Evolutionary conservation across 805 yeast genomes (phyloP).

Genomic region (Candida pseudoglaebosa): DNA sequence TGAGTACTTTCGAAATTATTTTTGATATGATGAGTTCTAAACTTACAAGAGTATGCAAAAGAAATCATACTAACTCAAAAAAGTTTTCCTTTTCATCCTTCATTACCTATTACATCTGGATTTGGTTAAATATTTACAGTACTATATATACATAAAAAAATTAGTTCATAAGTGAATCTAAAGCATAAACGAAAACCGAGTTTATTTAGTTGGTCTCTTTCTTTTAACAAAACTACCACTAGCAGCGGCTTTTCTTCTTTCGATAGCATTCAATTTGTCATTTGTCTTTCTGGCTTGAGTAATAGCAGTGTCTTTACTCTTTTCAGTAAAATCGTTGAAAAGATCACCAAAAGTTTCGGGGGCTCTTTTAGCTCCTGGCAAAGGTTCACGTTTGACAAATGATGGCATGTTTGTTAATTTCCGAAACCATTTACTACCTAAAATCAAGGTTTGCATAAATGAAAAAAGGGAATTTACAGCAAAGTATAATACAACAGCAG

Average conservation of each 20-base stretch:
- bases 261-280: constrained; percentile 33
- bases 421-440: constrained; percentile 61
- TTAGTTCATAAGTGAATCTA: background rate
- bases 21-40: too few relatives aligned
- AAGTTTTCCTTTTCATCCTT: too few relatives aligned
- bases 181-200: background rate
- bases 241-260: constrained; percentile 28
- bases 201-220: constrained; percentile 19
- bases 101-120: too few relatives aligned
- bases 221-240: constrained; percentile 36
- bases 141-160: background rate
- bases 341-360: constrained; percentile 35
- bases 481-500: constrained; percentile 83
- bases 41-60: too few relatives aligned
- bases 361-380: constrained; percentile 22
- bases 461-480: constrained; percentile 77
- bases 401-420: constrained; percentile 54
- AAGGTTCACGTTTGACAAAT: constrained; percentile 29
- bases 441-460: constrained; percentile 61
- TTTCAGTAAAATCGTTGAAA: constrained; percentile 31
- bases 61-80: too few relatives aligned
- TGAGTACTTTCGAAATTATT: too few relatives aligned
- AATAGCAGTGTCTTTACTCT: constrained; percentile 28
- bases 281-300: constrained; percentile 32
- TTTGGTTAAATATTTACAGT: background rate